Percentiles rank a stretch among this genome's conserved stretches.
Evolutionary conservation across 345 rosid genomes (phyloP).

Genomic region (Eucalyptus virginea): DNA sequence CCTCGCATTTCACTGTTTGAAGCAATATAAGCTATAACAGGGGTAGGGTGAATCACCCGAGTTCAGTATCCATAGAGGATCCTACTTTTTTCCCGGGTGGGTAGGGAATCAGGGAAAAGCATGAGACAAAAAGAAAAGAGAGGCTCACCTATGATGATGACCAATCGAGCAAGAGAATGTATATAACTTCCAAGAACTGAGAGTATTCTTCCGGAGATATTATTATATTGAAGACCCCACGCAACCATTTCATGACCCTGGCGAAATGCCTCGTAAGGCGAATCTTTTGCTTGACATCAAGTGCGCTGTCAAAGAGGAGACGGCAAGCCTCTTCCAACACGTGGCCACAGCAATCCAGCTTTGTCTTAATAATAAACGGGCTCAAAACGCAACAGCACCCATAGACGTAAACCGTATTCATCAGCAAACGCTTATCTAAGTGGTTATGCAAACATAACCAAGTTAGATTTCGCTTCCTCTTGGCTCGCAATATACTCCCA

Average conservation of each 20-base stretch:
- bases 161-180: background rate
- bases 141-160: background rate
- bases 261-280: background rate
- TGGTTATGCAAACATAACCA: background rate
- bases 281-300: background rate
- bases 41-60: background rate
- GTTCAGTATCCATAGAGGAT: too few species aligned
- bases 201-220: background rate
- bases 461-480: background rate
- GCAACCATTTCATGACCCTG: background rate
- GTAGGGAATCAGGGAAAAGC: background rate
- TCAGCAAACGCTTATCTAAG: background rate
- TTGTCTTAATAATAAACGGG: background rate
- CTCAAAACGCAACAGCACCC: background rate
- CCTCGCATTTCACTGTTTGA: background rate
- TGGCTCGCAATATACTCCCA: background rate
- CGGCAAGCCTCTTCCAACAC: background rate
- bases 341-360: background rate
- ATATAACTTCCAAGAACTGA: fast-evolving
- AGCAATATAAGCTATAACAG: background rate
- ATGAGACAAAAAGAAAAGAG: background rate
- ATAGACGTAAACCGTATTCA: background rate
- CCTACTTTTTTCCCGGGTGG: too few species aligned
- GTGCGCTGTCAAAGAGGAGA: background rate
- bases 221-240: background rate